Evolutionary conservation across 1,284 basidiomycete genomes (phyloP), one percentile per base, ranked within the genome.

Genomic region (Peniophora sp.): DNA sequence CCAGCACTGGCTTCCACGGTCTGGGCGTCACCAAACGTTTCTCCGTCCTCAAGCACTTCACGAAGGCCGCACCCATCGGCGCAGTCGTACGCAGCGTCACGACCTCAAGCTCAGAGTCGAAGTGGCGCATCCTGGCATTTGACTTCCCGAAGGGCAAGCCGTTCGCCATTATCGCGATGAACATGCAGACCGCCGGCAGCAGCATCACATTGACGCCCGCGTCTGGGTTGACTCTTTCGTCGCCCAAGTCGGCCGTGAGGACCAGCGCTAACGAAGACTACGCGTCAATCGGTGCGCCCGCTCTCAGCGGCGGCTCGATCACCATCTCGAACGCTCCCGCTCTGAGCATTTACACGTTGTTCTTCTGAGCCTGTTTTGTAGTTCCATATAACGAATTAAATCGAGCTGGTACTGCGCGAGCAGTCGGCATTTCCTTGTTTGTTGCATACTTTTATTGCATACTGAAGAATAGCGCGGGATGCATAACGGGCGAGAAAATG

Each of bases 1-100:
- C 56, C 23, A 54, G 55, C 16, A 58, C 53, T 39, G 45, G 50
- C 22, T 55, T 57, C 50, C 54, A 52, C 47, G 49, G 23, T 10
- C 11, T 60, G 45, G 55, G 53, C 55, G 47, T 47, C 46, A 55
- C 58, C n/a, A 60, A 60, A 45, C 58, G 58, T 17, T 58, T 51
- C 50, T 55, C 48, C 46, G 51, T 60, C 35, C 47, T 60, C 49
- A 57, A 57, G 47, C 58, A 60, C 48, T 58, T 60, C 48, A 39
- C 57, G 12, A 44, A 55, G n/a, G 57, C 56, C 50, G 52, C 55
- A 20, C 54, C 45, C 22, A 38, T 57, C 25, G 57, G 57, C 22
- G 41, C 57, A 2, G 53, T 53, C 12, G 52, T 55, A 5, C 53
- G 51, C 38, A 52, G 53, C 45, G 57, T 58, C 10, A 17, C 38